Base-by-base conservation (phyloP, 1,284 basidiomycete species). In the Gomphus bonarii region DNA sequence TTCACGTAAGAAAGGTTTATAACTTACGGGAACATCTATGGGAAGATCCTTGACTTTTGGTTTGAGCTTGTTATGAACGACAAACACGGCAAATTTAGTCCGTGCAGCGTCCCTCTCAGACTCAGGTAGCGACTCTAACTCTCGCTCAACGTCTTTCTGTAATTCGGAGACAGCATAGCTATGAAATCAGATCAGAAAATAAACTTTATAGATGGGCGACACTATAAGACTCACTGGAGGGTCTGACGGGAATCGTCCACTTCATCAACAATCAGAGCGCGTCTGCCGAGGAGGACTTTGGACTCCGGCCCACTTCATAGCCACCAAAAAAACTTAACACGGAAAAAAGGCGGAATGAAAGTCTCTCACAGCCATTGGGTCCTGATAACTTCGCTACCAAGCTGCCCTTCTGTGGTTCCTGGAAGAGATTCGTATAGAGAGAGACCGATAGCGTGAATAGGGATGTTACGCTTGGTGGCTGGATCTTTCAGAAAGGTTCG, bases 61-160 rank as follows among this genome's bases (percentile, higher is more conserved):
- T 73, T 95, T 95, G 61, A 83, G 74, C 73, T 97, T 97, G 77
- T 97, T 95, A 73, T 97, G 93, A 16, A 97, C 94, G 40, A 95
- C 93, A 67, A 97, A 97, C 63, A 95, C 76, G 1, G 81, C 92
- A 61, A 97, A 91, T 69, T 88, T 77, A 44, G 94, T 93, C 60
- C 83, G 80, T 58, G 87, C 72, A 2, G 77, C 78, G 31, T 84
- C 84, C 57, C 88, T 82, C 66, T 93, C 84, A 11, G 75, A 69
- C 66, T 85, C 84, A 6, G 85, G 80, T 59, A 85, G 76, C 3
- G 67, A 71, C 42, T 75, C 64, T 20, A 93, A 74, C 65, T 91
- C 90, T 61, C 73, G 73, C 65, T 91, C 84, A 54, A 95, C 86
- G 66, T 97, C 94, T 66, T 85, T 88, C 67, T 85, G 77, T 38